Evolutionary conservation across 495 filamentous ascomycete species (phyloP), one percentile per base, ranked within the genome.

Genomic region (Podospora appendiculata): DNA sequence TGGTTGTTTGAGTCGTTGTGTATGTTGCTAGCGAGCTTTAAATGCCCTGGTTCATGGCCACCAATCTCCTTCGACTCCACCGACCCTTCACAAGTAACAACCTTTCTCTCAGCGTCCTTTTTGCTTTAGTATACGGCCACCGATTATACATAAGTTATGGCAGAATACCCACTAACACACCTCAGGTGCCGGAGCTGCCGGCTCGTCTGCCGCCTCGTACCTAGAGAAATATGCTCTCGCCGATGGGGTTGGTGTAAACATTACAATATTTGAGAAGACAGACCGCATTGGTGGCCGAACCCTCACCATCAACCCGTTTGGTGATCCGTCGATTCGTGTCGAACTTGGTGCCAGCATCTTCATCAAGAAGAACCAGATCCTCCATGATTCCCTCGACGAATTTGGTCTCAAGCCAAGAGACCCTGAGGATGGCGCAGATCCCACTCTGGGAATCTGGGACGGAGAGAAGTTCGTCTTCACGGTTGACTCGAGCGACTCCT

Each of bases 291-390:
- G 93, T 3, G 93, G 93, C 25, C 86, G 93, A 11, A 88, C 88
- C 19, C 93, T 90, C 7, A 97, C 93, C 16, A 85, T 96, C 35
- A 77, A 94, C 63, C 86, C 82, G 0, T 89, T 87, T 55, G 80
- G 81, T 55, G 76, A 93, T 58, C 75, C 85, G 5, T 60, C 73
- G 0, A 68, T 81, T 43, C 89, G 88, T 6, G 79, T 96, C 44
- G 93, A 99, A 58, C 78, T 96, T 1, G 93, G 93, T 8, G 94
- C 87, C 36, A 90, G 84, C 33, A 95, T 97, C 57, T 99, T 99
- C 62, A 89, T 97, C 32, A 64, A 86, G 41, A 80, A 88, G 41
- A 99, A 99, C 63, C 68, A 81, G 13, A 95, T 91, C 59, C 80
- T 97, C 11, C 79, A 84, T 53, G 79, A 84, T 44, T 87, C 91